A percentile compares a stretch with the other conserved stretches of the same genome.
Evolutionary conservation across 495 filamentous ascomycete genomes (phyloP).

Genomic region (Niebla homalea): DNA sequence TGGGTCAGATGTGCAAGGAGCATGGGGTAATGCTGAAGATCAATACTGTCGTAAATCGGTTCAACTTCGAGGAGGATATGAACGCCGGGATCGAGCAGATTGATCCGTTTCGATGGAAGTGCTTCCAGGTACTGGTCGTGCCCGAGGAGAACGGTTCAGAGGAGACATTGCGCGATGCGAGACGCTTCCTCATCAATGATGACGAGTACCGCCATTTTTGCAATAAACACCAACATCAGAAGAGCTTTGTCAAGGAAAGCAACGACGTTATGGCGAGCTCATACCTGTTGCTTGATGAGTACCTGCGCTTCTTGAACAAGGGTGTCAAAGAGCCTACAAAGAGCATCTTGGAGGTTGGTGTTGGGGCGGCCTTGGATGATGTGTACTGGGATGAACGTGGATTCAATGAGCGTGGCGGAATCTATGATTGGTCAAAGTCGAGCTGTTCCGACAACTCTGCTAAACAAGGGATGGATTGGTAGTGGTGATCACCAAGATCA

Average conservation of each 20-base stretch:
- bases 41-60: conserved; percentile 41
- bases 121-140: conserved; percentile 44
- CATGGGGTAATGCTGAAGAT: conserved; percentile 44
- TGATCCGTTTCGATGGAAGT: conserved; percentile 45
- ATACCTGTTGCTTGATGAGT: conserved; percentile 40
- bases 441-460: not conserved
- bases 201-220: conserved; percentile 37
- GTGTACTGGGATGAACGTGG: conserved; percentile 38
- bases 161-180: conserved; percentile 30
- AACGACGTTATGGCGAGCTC: conserved; percentile 38
- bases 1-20: conserved; percentile 32
- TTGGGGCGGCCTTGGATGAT: conserved; percentile 32
- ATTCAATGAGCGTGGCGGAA: conserved; percentile 34
- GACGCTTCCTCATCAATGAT: conserved; percentile 35
- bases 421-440: conserved; percentile 40
- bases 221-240: conserved; percentile 29
- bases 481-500: too few relatives aligned
- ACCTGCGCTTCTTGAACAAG: conserved; percentile 41
- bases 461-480: not conserved
- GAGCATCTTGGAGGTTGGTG: conserved; percentile 38
- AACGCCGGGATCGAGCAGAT: conserved; percentile 26
- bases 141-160: conserved; percentile 40
- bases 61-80: conserved; percentile 45
- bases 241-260: conserved; percentile 34
- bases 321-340: conserved; percentile 24